A percentile compares a stretch with the other conserved stretches of the same genome.
Evolutionary conservation across 192 early-diverging fungal species (phyloP).

Genomic region (Coemansia sp.): DNA sequence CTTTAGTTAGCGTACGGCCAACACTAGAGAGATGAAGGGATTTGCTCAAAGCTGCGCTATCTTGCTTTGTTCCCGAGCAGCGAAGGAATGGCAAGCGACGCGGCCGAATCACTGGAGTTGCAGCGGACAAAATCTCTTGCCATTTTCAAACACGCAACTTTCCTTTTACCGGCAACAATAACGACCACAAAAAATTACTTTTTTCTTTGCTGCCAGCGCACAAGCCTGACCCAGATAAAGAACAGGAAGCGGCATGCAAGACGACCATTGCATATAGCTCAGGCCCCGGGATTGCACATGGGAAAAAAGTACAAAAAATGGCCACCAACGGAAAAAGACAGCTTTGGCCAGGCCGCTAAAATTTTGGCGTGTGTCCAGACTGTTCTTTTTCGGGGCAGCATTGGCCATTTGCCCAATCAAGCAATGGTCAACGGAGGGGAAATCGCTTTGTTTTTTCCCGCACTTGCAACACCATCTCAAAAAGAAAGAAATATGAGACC

Average conservation of each 20-base stretch:
- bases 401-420: slow-evolving; percentile 2
- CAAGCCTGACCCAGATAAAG: neutral
- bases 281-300: neutral
- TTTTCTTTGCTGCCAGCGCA: neutral
- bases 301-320: neutral
- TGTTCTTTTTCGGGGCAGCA: neutral
- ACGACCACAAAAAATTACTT: neutral
- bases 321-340: neutral
- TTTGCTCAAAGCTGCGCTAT: neutral
- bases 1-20: neutral
- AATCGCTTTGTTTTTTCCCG: neutral
- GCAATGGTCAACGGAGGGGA: neutral
- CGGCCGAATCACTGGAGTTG: neutral
- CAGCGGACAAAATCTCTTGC: neutral
- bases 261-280: neutral
- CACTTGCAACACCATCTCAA: neutral
- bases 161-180: neutral
- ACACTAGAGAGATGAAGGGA: neutral
- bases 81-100: neutral
- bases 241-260: neutral
- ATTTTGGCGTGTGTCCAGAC: neutral
- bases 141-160: neutral
- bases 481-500: neutral
- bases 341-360: neutral
- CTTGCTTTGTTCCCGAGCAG: neutral